Base-by-base conservation (phyloP, 2,329 filamentous ascomycete species). In the Hypoxylon sp. region DNA sequence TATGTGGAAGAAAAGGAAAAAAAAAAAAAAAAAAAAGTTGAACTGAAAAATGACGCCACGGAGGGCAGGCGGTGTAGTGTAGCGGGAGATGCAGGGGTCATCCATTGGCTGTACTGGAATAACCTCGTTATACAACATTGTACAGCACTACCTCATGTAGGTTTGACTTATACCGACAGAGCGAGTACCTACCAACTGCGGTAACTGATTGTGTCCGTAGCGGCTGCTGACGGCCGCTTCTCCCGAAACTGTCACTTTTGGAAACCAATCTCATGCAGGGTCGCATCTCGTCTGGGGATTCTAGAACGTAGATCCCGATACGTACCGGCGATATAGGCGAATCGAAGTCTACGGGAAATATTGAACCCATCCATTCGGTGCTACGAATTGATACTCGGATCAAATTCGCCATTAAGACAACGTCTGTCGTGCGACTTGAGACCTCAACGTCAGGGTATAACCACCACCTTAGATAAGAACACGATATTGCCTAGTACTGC, bases 301-400 rank as follows among this genome's bases (percentile, higher is more conserved):
- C 69, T 69, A 71, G 65, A 69, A 69, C 65, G 65, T 55, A 70
- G 68, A 70, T 68, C 68, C 65, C 48, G 37, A 63, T 50, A 31
- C 17, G 57, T 56, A 58, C n/a, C 48, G 42, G 44, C 40, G 25
- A 61, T 55, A 58, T 20, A 56, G 42, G 44, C 49, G 55, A 64
- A 51, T 48, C 6, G 46, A 64, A 55, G 30, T 31, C 25, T 30
- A 54, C 25, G 13, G 10, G 42, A 46, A 53, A 27, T 5, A 27
- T 27, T 27, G 25, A 54, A 62, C 22, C 51, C 46, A 31, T 48
- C 50, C 42, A 22, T 20, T 53, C 51, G 53, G 54, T 68, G 56
- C 61, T 57, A 66, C 61, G 14, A 27, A 20, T 31, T 58, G 40
- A 58, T 59, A 57, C 35, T 55, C 64, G 64, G 64, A 46, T 57